These are phyloP conservation scores for Poterioochromonas sp. DNA, from an alignment of 352 stramenopile genomes.

Conservation along the genomic window DNA sequence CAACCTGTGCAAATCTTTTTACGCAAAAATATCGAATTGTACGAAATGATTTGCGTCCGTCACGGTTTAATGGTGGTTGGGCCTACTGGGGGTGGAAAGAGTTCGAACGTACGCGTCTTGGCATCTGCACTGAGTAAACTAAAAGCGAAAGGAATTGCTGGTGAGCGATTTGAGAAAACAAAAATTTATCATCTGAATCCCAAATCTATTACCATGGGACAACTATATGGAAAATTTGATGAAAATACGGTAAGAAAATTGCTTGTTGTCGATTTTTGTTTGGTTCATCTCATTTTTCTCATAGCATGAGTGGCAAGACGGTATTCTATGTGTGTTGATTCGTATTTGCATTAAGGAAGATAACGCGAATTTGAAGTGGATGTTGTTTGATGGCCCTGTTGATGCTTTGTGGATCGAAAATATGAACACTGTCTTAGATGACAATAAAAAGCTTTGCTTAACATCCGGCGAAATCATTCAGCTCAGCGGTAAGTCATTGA, in stretches of 20 bases:
- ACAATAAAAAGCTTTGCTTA: constrained; percentile 70
- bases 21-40: constrained; percentile 81
- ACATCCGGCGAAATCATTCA: constrained; percentile 85
- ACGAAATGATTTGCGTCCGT: constrained; percentile 82
- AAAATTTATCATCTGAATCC: constrained; percentile 76
- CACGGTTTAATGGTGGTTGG: constrained; percentile 89
- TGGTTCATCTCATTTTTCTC: not conserved
- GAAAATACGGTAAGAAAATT: constrained; percentile 58
- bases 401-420: constrained; percentile 94
- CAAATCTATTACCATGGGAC: constrained; percentile 88
- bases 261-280: not conserved
- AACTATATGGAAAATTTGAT: constrained; percentile 88
- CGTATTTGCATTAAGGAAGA: constrained; percentile 73
- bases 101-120: constrained; percentile 66
- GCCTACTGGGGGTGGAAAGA: constrained; percentile 80
- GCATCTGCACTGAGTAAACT: constrained; percentile 69
- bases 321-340: constrained; percentile 76
- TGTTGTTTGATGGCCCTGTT: constrained; percentile 87
- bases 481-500: constrained; percentile 51
- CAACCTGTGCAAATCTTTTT: constrained; percentile 80
- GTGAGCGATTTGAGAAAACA: constrained; percentile 65
- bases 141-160: constrained; percentile 56
- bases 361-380: constrained; percentile 76
- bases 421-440: constrained; percentile 81
- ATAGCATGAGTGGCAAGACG: constrained; percentile 81